phyloP scores from a whole-genome alignment of 163 green algal species.

The Coccomyxa subellipsoidea region DNA sequence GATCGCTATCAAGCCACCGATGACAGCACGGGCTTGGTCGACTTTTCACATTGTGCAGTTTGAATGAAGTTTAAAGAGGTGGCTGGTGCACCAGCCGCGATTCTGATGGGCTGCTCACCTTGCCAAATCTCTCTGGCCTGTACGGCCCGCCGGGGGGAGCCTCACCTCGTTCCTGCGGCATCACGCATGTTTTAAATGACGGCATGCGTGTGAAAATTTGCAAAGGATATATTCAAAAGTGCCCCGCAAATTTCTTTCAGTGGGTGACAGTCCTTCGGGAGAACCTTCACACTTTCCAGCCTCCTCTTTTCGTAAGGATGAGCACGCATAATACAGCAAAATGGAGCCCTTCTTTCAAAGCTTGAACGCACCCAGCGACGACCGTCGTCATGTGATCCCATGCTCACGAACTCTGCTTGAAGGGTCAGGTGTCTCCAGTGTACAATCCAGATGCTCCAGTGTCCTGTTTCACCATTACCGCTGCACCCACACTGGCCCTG shows the following conservation, averaged over 20 bases:
- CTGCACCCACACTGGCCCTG: neutral
- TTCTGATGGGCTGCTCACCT: neutral
- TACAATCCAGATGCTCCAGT: neutral
- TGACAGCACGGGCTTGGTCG: neutral
- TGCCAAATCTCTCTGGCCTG: neutral
- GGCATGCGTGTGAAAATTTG: neutral
- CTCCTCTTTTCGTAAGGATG: too few relatives aligned
- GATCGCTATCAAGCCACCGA: neutral
- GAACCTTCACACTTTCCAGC: too few relatives aligned
- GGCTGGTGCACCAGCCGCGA: neutral
- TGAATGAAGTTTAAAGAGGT: neutral
- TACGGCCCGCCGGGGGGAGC: neutral
- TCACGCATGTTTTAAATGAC: neutral
- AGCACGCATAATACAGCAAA: too few relatives aligned
- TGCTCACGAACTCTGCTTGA: neutral
- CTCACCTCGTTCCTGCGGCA: neutral
- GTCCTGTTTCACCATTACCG: neutral
- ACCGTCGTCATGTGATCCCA: neutral
- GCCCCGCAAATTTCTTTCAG: too few relatives aligned
- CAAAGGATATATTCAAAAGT: too few relatives aligned
- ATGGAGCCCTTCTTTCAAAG: too few relatives aligned
- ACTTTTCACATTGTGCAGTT: neutral
- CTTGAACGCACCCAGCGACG: neutral
- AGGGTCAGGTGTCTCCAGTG: neutral
- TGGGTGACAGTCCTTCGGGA: too few relatives aligned